These are phyloP conservation scores for Volutella citrinella DNA, from an alignment of 2,329 filamentous ascomycete genomes.

Conservation along the genomic window DNA sequence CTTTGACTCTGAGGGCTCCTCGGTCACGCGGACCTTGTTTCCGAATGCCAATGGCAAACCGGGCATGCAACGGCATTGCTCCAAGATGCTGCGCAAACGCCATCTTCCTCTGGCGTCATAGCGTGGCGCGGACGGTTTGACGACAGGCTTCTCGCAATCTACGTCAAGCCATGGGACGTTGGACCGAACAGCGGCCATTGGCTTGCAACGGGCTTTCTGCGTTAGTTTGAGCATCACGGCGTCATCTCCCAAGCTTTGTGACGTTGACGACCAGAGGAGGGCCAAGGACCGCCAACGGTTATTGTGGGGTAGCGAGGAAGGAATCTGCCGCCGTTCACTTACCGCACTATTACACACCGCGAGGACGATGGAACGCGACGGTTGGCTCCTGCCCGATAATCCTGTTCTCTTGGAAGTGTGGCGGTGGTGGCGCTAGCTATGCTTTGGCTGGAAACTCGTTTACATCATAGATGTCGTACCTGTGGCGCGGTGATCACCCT, in stretches of 20 bases:
- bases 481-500: constrained; percentile 1
- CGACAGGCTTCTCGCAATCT: too few relatives aligned
- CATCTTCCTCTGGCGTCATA: constrained; percentile 25
- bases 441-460: constrained; percentile 12
- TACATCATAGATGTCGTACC: constrained; percentile 17
- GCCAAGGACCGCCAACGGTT: too few relatives aligned
- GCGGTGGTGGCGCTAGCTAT: constrained; percentile 26
- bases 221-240: constrained; percentile 16
- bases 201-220: too few relatives aligned
- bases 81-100: constrained; percentile 8
- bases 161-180: too few relatives aligned
- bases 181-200: too few relatives aligned
- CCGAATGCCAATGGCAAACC: constrained; percentile 1
- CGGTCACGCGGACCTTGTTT: constrained; percentile 1
- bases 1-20: not conserved
- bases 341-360: too few relatives aligned
- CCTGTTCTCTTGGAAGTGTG: too few relatives aligned
- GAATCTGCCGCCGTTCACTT: too few relatives aligned
- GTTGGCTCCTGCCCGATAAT: too few relatives aligned
- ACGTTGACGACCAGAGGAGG: constrained; percentile 24
- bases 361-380: too few relatives aligned
- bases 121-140: constrained; percentile 13
- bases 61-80: not conserved
- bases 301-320: too few relatives aligned
- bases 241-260: constrained; percentile 21